phyloP scores from a whole-genome alignment of 176 grass and related monocot genomes.

The Triticum turgidum region DNA sequence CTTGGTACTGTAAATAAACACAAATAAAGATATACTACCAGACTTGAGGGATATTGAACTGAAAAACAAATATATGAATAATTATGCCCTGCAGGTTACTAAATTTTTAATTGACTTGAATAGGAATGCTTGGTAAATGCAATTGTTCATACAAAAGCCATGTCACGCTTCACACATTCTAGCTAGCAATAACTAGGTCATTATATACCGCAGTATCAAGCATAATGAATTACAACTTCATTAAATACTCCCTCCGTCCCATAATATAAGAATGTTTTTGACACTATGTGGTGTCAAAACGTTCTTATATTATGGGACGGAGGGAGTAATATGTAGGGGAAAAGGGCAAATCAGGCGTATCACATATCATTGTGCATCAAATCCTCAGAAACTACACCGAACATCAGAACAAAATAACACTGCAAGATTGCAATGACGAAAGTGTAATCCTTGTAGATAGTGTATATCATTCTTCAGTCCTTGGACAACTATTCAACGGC shows the following conservation, averaged over 20 bases:
- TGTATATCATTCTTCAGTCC: background rate
- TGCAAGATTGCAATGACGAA: background rate
- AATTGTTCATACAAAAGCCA: too few relatives aligned
- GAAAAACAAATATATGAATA: background rate
- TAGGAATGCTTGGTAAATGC: too few relatives aligned
- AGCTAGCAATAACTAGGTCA: background rate
- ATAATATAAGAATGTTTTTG: too few relatives aligned
- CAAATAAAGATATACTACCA: constrained; percentile 14
- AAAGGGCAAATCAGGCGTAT: background rate
- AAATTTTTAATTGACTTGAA: too few relatives aligned
- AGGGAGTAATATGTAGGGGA: background rate
- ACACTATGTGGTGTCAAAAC: too few relatives aligned
- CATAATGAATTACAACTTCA: constrained; percentile 17
- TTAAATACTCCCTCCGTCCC: background rate
- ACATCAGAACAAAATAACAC: background rate
- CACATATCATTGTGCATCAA: background rate
- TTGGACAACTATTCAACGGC: background rate
- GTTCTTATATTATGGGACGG: too few relatives aligned
- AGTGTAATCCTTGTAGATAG: background rate
- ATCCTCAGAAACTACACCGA: background rate
- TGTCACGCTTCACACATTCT: background rate
- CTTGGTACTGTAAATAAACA: constrained; percentile 76
- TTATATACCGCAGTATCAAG: background rate
- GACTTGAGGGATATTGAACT: too few relatives aligned
- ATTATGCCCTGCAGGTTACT: background rate